Percentiles rank a stretch among this genome's conserved stretches.
Conservation (phyloP, 345 rosid species). For the Brassica rapa region DNA sequence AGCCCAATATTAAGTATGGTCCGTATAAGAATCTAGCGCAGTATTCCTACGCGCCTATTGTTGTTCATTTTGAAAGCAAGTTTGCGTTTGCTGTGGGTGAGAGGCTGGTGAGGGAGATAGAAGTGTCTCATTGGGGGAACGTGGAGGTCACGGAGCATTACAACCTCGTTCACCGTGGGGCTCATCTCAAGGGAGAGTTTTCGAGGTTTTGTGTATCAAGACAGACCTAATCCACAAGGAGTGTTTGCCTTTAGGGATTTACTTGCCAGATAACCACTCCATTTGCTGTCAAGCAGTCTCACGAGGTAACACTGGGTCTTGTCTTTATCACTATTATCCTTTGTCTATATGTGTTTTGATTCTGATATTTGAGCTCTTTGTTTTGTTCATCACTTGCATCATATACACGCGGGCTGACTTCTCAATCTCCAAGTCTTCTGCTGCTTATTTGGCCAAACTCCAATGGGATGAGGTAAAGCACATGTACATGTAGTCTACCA, state of each 20-base stretch:
- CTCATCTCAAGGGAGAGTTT: no score
- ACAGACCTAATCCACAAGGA: no score
- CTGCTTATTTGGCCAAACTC: conserved; percentile 87
- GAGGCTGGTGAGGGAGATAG: conserved; percentile 83
- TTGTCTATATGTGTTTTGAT: not conserved
- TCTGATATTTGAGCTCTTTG: conserved; percentile 30
- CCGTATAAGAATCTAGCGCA: conserved; percentile 70
- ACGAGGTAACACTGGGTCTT: conserved; percentile 64
- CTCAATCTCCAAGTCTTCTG: conserved; percentile 91
- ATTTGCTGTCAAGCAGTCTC: conserved; percentile 64
- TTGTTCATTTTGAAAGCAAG: conserved; percentile 82
- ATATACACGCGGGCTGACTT: conserved; percentile 71
- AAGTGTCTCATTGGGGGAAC: conserved; percentile 96
- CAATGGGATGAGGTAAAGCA: conserved; percentile 90
- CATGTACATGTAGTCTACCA: not conserved
- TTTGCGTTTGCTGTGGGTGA: conserved; percentile 75
- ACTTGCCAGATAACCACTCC: conserved; percentile 47
- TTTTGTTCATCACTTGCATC: conserved; percentile 72
- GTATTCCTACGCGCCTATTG: conserved; percentile 66
- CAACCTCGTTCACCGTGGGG: conserved; percentile 54
- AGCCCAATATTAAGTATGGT: conserved; percentile 69
- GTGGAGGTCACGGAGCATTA: conserved; percentile 90
- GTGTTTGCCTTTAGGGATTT: no score
- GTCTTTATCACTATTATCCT: not conserved
- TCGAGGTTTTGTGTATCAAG: no score